Evolutionary conservation across 352 stramenopile species (phyloP), one percentile per base, ranked within the genome.

Genomic region (Globisporangium spinosum): DNA sequence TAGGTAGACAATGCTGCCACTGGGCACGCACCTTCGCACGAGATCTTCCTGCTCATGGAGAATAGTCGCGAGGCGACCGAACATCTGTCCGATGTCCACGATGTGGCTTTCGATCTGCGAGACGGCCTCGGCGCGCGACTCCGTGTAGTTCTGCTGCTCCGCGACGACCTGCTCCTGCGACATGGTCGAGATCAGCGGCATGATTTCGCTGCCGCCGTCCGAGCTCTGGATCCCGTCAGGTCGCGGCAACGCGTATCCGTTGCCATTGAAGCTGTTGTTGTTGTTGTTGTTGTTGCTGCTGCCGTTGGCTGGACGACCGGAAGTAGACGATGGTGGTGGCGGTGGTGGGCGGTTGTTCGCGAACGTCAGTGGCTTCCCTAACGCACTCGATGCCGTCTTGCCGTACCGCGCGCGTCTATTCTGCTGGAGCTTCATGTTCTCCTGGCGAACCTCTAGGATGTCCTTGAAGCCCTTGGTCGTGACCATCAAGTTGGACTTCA

Each of bases 391-490:
- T 34, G 82, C 74, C 4, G 83, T 90, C 59, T 92, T 91, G 32
- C 87, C 87, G 55, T 95, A 95, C 32, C 83, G 76, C 20, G 85
- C 82, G 56, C 79, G 83, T 47, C 87, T 77, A 69, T 90, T 89
- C 71, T 95, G 87, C 71, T 92, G 87, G 58, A 93, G 73, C 73
- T 93, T 91, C 80, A 95, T 89, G 68, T 93, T 95, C 64, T 92
- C 82, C 76, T 95, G 87, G n/a, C 87, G 75, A 25, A 93, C 82
- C 67, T 94, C 82, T 9, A 95, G 69, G 66, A 95, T 92, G 69
- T 95, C 84, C 68, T 95, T 95, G 69, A 95, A 95, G 8, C 84
- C 84, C 63, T 75, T 80, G 1, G 85, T 93, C 8, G 87, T 94
- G 13, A 73, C 75, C 77, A 94, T 93, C 32, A 95, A 67, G 55